Percentiles rank a stretch among this genome's conserved stretches.
phyloP scores from a whole-genome alignment of 1,139 yeast genomes.

The Suhomyces taliae region DNA sequence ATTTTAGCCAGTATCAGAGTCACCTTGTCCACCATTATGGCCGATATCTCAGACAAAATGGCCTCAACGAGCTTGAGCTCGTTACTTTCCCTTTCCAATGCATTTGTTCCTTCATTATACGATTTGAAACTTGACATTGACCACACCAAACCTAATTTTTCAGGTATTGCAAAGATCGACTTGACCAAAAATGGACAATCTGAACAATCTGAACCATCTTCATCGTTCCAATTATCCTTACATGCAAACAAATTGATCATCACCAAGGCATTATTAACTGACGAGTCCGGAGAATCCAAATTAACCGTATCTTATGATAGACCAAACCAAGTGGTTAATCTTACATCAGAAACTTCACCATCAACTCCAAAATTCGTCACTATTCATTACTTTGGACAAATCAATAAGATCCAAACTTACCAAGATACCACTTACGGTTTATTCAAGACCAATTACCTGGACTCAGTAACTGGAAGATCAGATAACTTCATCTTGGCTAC shows the following conservation, averaged over 20 bases:
- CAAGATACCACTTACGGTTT: constrained; percentile 63
- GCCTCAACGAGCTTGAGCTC: constrained; percentile 7
- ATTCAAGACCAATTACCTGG: constrained; percentile 63
- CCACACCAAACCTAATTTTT: constrained; percentile 57
- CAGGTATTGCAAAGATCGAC: constrained; percentile 43
- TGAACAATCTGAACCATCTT: constrained; percentile 23
- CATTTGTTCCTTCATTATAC: constrained; percentile 45
- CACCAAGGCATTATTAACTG: constrained; percentile 20
- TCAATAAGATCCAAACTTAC: constrained; percentile 55
- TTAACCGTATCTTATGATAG: constrained; percentile 37
- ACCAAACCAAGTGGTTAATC: constrained; percentile 31
- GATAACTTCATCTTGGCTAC: constrained; percentile 58
- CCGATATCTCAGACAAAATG: constrained; percentile 1
- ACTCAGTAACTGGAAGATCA: constrained; percentile 47
- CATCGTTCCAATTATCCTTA: constrained; percentile 28
- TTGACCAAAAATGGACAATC: constrained; percentile 26
- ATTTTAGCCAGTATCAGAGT: not conserved
- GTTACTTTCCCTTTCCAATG: constrained; percentile 27
- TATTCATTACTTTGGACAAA: constrained; percentile 50
- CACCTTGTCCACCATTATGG: not conserved
- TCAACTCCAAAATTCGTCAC: constrained; percentile 4
- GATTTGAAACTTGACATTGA: constrained; percentile 41
- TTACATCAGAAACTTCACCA: constrained; percentile 14
- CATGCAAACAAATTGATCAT: constrained; percentile 45
- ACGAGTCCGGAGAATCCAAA: constrained; percentile 1